A percentile compares a stretch with the other conserved stretches of the same genome.
These are phyloP conservation scores for Dothistroma septosporum DNA, from an alignment of 2,329 filamentous ascomycete genomes.

Conservation along the genomic window DNA sequence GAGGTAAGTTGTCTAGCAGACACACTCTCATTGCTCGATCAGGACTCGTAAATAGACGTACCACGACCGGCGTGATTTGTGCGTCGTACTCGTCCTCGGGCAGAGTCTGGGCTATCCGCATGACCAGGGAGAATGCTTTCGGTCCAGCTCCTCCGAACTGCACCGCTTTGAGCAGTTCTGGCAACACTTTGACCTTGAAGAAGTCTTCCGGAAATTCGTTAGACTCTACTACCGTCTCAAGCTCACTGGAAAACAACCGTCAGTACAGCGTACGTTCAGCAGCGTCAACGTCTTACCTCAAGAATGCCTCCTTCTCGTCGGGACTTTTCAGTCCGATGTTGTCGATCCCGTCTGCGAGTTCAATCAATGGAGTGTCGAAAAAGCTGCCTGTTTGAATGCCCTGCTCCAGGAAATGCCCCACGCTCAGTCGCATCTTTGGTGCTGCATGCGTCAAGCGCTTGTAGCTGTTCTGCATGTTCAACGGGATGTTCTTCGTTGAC, in stretches of 20 bases:
- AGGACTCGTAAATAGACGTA: constrained; percentile 83
- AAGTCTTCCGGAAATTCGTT: constrained; percentile 98
- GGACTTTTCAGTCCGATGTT: constrained; percentile 85
- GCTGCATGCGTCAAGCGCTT: constrained; percentile 84
- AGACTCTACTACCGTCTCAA: constrained; percentile 67
- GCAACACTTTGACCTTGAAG: constrained; percentile 94
- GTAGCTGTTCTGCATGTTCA: constrained; percentile 85
- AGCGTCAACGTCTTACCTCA: constrained; percentile 53
- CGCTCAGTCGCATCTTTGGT: constrained; percentile 80
- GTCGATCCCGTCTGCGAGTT: constrained; percentile 87
- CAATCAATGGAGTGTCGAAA: constrained; percentile 89
- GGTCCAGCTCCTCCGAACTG: constrained; percentile 95
- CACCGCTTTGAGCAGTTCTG: constrained; percentile 95
- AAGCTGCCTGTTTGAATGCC: constrained; percentile 77
- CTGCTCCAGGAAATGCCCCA: constrained; percentile 84
- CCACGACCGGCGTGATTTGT: constrained; percentile 77
- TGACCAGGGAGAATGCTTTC: constrained; percentile 79
- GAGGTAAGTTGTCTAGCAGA: constrained; percentile 77
- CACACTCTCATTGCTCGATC: constrained; percentile 90
- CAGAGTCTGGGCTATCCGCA: constrained; percentile 86
- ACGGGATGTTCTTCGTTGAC: constrained; percentile 80
- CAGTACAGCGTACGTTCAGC: background rate
- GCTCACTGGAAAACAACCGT: constrained; percentile 51
- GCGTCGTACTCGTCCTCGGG: constrained; percentile 84
- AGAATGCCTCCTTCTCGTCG: constrained; percentile 75